Conservation (phyloP, 75 land plant genomes). For the Pinus albicaulis region DNA sequence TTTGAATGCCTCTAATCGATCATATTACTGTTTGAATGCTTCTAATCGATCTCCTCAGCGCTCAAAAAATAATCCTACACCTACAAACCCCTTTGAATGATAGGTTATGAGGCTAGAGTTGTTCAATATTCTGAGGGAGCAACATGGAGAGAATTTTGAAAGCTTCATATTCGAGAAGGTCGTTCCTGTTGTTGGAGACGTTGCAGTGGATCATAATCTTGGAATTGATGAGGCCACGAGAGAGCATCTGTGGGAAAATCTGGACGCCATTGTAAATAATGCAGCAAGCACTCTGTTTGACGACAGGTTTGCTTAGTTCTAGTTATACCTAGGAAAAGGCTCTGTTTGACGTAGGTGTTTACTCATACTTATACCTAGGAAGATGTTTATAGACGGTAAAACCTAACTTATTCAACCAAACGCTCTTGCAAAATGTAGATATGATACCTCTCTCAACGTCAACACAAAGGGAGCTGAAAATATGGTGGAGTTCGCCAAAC, state of each 20-base stretch:
- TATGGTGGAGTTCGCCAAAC: constrained; percentile 51
- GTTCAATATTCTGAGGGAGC: constrained; percentile 49
- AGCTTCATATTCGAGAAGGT: constrained; percentile 31
- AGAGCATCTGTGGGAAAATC: constrained; percentile 7
- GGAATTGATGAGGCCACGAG: constrained; percentile 17
- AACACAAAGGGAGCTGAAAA: constrained; percentile 63
- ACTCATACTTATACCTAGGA: background rate
- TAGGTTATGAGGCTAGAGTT: constrained; percentile 14
- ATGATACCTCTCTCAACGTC: constrained; percentile 63
- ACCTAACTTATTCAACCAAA: background rate
- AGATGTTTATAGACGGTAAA: background rate
- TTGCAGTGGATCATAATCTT: constrained; percentile 15
- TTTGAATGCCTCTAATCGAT: no score
- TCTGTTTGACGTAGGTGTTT: no score
- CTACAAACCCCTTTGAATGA: no score
- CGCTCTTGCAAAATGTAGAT: constrained; percentile 26
- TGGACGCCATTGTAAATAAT: constrained; percentile 31
- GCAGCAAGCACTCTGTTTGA: constrained; percentile 39
- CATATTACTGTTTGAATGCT: no score
- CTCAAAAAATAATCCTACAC: no score
- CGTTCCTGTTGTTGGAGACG: constrained; percentile 28
- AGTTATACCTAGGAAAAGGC: no score
- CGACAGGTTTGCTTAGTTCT: constrained; percentile 19
- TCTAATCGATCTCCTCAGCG: no score
- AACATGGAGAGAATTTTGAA: constrained; percentile 31